phyloP scores from a whole-genome alignment of 345 rosid species.

The Gossypium ekmanianum region DNA sequence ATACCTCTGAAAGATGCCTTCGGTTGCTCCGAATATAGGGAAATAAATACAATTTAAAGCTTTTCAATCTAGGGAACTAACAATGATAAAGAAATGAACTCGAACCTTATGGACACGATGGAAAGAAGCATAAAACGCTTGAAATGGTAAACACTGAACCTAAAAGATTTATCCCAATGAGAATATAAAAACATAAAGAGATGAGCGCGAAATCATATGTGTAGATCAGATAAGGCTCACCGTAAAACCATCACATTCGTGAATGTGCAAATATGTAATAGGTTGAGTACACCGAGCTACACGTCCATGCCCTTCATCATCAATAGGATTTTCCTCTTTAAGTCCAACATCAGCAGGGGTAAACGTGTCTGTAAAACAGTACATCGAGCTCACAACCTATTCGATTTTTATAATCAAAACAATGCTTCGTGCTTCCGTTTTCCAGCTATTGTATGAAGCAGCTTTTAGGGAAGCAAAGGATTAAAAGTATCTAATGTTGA shows the following conservation, averaged over 20 bases:
- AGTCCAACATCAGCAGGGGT: slow-evolving; percentile 82
- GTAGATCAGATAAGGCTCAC: slow-evolving; percentile 31
- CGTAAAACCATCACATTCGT: slow-evolving; percentile 67
- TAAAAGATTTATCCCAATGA: background rate
- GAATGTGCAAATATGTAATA: slow-evolving; percentile 68
- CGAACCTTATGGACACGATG: background rate
- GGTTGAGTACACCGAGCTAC: slow-evolving; percentile 85
- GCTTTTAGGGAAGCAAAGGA: no score
- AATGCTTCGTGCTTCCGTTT: background rate
- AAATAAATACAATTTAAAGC: background rate
- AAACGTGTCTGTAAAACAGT: slow-evolving; percentile 53
- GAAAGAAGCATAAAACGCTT: background rate
- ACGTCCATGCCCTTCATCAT: slow-evolving; percentile 82
- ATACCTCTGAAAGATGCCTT: background rate
- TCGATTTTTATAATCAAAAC: background rate
- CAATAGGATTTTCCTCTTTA: slow-evolving; percentile 57
- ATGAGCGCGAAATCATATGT: background rate
- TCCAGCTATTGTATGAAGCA: background rate
- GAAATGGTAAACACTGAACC: background rate
- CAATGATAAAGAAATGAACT: background rate
- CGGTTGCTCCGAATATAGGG: background rate
- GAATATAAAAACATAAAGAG: background rate
- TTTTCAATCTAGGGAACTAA: background rate
- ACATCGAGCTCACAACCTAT: background rate
- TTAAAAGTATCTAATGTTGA: background rate